A percentile compares a stretch with the other conserved stretches of the same genome.
Conservation (phyloP, 805 yeast species). For the Candida fluviatilis region DNA sequence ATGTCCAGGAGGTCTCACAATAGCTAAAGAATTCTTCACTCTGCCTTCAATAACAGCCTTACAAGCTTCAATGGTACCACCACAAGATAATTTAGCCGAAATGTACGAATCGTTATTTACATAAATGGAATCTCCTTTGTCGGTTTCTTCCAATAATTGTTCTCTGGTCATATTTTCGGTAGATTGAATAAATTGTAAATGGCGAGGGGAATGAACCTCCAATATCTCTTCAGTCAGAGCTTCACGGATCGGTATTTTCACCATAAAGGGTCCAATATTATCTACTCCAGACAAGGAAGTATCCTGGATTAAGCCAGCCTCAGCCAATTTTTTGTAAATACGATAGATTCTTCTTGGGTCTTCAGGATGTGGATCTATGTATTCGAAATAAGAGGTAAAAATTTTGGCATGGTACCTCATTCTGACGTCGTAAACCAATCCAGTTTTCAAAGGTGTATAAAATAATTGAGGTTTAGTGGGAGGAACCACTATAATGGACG, state of each 20-base stretch:
- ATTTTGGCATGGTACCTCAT: conserved; percentile 97
- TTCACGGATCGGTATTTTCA: conserved; percentile 84
- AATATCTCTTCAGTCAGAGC: conserved; percentile 84
- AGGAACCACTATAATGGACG: conserved; percentile 44
- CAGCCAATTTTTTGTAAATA: conserved; percentile 88
- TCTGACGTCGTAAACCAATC: conserved; percentile 91
- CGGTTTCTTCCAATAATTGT: conserved; percentile 75
- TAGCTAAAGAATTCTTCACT: conserved; percentile 89
- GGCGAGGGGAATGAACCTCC: conserved; percentile 80
- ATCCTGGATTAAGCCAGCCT: conserved; percentile 84
- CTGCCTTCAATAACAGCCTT: conserved; percentile 89
- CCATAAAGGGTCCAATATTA: conserved; percentile 81
- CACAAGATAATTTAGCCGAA: conserved; percentile 90
- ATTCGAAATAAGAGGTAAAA: conserved; percentile 86
- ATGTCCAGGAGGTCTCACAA: conserved; percentile 98
- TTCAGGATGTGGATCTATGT: conserved; percentile 98
- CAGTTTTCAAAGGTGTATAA: conserved; percentile 79
- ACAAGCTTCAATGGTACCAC: conserved; percentile 96
- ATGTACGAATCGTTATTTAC: conserved; percentile 85
- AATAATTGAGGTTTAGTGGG: conserved; percentile 60
- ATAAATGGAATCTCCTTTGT: conserved; percentile 90
- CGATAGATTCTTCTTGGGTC: conserved; percentile 96
- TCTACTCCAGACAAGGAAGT: conserved; percentile 68
- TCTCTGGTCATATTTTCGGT: conserved; percentile 78
- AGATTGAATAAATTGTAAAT: conserved; percentile 67